These are phyloP conservation scores for Starmerella cellae DNA, from an alignment of 805 yeast species.

Conservation along the genomic window DNA sequence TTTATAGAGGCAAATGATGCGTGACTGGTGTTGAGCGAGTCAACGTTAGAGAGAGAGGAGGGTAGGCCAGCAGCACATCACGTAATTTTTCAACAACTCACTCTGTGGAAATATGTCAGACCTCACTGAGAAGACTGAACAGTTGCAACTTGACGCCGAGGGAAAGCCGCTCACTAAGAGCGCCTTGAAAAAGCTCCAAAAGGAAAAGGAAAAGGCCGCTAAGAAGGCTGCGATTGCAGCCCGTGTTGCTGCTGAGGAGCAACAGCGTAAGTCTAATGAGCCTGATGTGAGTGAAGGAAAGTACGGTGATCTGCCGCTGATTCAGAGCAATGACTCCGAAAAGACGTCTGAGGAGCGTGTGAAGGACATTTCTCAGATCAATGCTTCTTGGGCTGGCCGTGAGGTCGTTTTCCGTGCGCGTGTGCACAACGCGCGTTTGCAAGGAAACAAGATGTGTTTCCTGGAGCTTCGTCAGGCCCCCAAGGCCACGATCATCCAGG, in stretches of 20 bases:
- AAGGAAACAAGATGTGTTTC: conserved; percentile 89
- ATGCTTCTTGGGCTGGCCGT: conserved; percentile 54
- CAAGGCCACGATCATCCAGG: conserved; percentile 53
- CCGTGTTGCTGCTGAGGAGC: conserved; percentile 73
- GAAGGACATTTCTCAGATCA: conserved; percentile 35
- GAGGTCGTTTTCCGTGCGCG: conserved; percentile 84
- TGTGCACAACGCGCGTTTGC: conserved; percentile 83
- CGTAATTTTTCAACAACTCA: neutral
- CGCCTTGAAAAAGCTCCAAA: conserved; percentile 87
- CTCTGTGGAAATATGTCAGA: conserved; percentile 9
- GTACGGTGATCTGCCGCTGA: conserved; percentile 81
- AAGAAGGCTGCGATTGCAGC: conserved; percentile 91
- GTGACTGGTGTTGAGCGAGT: too few species aligned
- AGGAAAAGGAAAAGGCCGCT: conserved; percentile 80
- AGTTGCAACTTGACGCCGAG: conserved; percentile 43
- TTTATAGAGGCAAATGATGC: neutral
- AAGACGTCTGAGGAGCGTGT: conserved; percentile 57
- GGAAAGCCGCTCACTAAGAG: conserved; percentile 86
- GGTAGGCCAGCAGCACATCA: too few species aligned
- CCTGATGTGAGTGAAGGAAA: conserved; percentile 75
- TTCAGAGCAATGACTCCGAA: conserved; percentile 46
- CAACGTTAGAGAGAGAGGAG: too few species aligned
- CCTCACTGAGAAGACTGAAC: conserved; percentile 16
- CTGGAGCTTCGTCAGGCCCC: conserved; percentile 84
- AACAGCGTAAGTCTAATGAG: conserved; percentile 61